Evolutionary conservation across 805 yeast species (phyloP).

Genomic region (Candida quercuum): DNA sequence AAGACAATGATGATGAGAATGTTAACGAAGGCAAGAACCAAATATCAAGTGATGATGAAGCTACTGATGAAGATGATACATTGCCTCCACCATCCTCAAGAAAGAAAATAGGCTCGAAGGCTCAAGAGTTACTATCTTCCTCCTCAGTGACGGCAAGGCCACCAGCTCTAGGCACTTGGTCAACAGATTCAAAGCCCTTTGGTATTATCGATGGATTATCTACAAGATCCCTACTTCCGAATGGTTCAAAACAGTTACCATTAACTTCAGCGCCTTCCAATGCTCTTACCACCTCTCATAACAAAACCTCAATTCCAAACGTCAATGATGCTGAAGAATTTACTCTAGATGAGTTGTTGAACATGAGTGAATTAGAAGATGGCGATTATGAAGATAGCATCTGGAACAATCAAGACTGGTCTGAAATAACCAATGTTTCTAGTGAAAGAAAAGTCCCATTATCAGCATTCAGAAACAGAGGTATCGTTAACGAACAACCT

Average conservation of each 20-base stretch:
- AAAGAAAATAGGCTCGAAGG: constrained; percentile 62
- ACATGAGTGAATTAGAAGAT: constrained; percentile 83
- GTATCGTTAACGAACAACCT: constrained; percentile 32
- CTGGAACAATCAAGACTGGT: constrained; percentile 29
- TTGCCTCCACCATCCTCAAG: constrained; percentile 66
- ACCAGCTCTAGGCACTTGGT: constrained; percentile 91
- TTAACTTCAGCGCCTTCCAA: too few relatives aligned
- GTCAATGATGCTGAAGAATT: constrained; percentile 34
- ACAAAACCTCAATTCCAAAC: too few relatives aligned
- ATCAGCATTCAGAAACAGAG: constrained; percentile 87
- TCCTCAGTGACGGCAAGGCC: constrained; percentile 83
- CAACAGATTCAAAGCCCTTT: constrained; percentile 76
- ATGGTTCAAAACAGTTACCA: constrained; percentile 6
- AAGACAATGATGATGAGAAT: constrained; percentile 23
- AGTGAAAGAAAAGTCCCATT: constrained; percentile 62
- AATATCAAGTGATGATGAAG: constrained; percentile 60
- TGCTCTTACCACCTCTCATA: too few relatives aligned
- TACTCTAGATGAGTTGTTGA: constrained; percentile 75
- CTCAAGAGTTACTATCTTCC: constrained; percentile 89
- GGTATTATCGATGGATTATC: constrained; percentile 94
- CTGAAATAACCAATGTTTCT: constrained; percentile 26
- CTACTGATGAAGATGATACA: constrained; percentile 89
- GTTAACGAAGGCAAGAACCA: constrained; percentile 9
- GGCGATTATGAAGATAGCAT: constrained; percentile 48
- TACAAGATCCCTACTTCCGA: constrained; percentile 70